These are phyloP conservation scores for Peziza echinospora DNA, from an alignment of 495 filamentous ascomycete genomes.

Conservation along the genomic window DNA sequence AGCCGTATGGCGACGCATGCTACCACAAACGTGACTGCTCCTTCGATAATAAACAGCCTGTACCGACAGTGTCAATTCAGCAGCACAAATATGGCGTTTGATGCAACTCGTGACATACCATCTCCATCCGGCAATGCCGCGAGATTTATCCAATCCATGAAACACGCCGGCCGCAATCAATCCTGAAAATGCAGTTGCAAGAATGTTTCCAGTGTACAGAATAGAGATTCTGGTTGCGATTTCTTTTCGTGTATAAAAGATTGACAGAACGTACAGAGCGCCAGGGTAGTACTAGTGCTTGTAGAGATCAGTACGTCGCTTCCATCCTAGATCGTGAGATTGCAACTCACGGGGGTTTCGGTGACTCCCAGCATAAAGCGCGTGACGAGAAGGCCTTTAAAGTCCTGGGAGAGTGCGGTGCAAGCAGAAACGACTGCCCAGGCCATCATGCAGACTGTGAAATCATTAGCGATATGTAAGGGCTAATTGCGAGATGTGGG, in stretches of 20 bases:
- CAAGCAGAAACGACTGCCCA: slow-evolving; percentile 29
- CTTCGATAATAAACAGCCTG: slow-evolving; percentile 12
- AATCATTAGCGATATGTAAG: slow-evolving; percentile 4
- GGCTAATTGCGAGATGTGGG: slow-evolving; percentile 4
- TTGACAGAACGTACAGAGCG: slow-evolving; percentile 25
- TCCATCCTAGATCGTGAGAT: not conserved
- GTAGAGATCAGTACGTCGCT: not conserved
- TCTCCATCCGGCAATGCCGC: slow-evolving; percentile 18
- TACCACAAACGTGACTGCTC: slow-evolving; percentile 22
- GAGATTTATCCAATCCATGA: slow-evolving; percentile 13
- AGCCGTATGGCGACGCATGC: slow-evolving; percentile 23
- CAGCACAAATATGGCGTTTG: not conserved
- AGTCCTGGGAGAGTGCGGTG: slow-evolving; percentile 25
- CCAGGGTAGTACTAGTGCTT: slow-evolving; percentile 19
- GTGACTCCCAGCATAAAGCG: slow-evolving; percentile 24
- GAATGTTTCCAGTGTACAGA: slow-evolving; percentile 24
- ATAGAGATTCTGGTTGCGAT: slow-evolving; percentile 25
- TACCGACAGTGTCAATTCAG: not conserved
- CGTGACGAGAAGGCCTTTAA: slow-evolving; percentile 21
- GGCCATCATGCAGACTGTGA: slow-evolving; percentile 25
- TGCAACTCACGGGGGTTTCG: slow-evolving; percentile 22
- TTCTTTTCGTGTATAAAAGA: slow-evolving; percentile 33
- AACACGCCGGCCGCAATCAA: slow-evolving; percentile 28
- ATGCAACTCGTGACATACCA: slow-evolving; percentile 7
- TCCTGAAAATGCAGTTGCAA: slow-evolving; percentile 27